A percentile compares a stretch with the other conserved stretches of the same genome.
These are phyloP conservation scores for Fraxinus velutina DNA, from an alignment of 305 asterid species.

Conservation along the genomic window DNA sequence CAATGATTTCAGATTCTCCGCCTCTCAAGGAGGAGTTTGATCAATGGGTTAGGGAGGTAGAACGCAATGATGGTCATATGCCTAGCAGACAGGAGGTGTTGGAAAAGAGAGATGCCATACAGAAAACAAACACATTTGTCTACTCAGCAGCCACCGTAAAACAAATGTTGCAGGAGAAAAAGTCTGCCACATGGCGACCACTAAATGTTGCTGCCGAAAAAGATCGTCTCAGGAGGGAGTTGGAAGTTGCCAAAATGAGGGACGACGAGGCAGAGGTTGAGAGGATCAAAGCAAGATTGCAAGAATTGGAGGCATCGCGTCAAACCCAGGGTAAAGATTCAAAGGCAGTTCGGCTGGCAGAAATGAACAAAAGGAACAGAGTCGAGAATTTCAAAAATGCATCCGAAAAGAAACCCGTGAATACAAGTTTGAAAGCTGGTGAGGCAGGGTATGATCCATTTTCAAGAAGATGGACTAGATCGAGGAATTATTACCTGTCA, in stretches of 20 bases:
- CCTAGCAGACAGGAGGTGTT: slow-evolving; percentile 73
- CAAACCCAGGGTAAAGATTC: slow-evolving; percentile 53
- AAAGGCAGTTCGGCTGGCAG: slow-evolving; percentile 78
- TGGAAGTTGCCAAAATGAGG: slow-evolving; percentile 77
- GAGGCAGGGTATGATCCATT: slow-evolving; percentile 97
- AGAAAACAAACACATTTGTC: slow-evolving; percentile 71
- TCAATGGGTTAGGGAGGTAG: slow-evolving; percentile 89
- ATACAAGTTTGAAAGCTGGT: slow-evolving; percentile 62
- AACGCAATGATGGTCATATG: slow-evolving; percentile 77
- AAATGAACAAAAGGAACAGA: slow-evolving; percentile 85
- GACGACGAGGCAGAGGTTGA: slow-evolving; percentile 71
- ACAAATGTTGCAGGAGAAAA: slow-evolving; percentile 94
- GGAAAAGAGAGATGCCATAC: slow-evolving; percentile 80
- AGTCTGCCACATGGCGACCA: slow-evolving; percentile 90
- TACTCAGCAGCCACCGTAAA: slow-evolving; percentile 93
- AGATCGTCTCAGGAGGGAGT: slow-evolving; percentile 74
- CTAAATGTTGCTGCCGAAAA: slow-evolving; percentile 88
- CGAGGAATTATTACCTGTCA: slow-evolving; percentile 69
- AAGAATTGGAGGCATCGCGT: slow-evolving; percentile 70
- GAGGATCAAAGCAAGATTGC: slow-evolving; percentile 66
- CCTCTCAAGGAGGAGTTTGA: slow-evolving; percentile 75
- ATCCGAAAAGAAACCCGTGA: slow-evolving; percentile 61
- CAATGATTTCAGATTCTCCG: slow-evolving; percentile 84
- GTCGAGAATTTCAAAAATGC: slow-evolving; percentile 89
- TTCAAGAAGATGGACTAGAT: slow-evolving; percentile 94